Percentiles rank a stretch among this genome's conserved stretches.
These are phyloP conservation scores for Metarhizium sp. DNA, from an alignment of 2,329 filamentous ascomycete genomes.

Conservation along the genomic window DNA sequence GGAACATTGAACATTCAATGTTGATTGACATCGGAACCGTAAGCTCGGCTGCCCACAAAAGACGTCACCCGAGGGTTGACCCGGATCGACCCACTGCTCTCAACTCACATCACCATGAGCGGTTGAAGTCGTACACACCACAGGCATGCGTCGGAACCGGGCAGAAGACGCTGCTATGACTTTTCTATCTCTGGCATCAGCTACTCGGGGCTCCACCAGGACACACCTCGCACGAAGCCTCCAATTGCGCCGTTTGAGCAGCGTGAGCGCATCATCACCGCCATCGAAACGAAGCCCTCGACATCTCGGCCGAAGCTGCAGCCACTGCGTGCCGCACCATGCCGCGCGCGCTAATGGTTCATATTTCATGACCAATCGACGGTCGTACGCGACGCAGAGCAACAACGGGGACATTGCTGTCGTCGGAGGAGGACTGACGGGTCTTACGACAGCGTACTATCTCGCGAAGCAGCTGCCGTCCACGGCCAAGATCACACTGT, in stretches of 20 bases:
- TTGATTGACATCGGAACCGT: too few relatives aligned
- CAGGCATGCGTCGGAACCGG: conserved; percentile 4
- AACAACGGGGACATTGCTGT: conserved; percentile 46
- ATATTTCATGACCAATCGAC: conserved; percentile 2
- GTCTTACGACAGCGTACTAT: conserved; percentile 70
- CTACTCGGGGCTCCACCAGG: conserved; percentile 6
- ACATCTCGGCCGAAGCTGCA: neutral
- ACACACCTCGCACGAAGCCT: neutral
- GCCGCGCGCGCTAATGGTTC: conserved; percentile 5
- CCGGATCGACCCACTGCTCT: neutral
- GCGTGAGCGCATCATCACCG: neutral
- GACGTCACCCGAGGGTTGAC: conserved; percentile 1
- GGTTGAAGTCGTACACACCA: neutral
- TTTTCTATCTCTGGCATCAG: conserved; percentile 15
- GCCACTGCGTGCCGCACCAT: neutral
- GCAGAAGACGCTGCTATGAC: conserved; percentile 17
- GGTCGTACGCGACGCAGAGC: conserved; percentile 11
- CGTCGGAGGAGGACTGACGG: conserved; percentile 75
- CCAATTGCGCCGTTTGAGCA: neutral
- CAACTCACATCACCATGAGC: neutral
- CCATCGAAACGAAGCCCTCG: neutral
- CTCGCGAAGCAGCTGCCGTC: conserved; percentile 56
- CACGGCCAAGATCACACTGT: conserved; percentile 65
- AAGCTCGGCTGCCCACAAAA: too few relatives aligned
- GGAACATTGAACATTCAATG: too few relatives aligned